A percentile compares a stretch with the other conserved stretches of the same genome.
phyloP scores from a whole-genome alignment of 345 rosid genomes.

The Dipteronia dyeriana region DNA sequence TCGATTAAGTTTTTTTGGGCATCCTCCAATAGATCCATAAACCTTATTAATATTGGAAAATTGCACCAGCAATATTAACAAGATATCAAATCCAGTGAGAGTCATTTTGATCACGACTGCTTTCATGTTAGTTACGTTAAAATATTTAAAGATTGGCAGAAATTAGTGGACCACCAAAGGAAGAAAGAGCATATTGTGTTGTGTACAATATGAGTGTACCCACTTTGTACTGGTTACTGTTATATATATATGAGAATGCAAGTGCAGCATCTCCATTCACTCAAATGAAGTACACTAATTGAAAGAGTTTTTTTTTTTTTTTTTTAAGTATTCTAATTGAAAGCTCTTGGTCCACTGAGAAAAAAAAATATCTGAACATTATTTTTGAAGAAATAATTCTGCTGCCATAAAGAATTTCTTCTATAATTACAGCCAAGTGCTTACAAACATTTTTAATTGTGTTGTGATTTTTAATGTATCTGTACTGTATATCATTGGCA shows the following conservation, averaged over 20 bases:
- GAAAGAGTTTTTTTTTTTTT: too few relatives aligned
- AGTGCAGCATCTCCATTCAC: too few relatives aligned
- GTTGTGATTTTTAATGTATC: not conserved
- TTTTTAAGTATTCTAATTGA: not conserved
- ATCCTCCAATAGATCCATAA: too few relatives aligned
- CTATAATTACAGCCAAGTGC: not conserved
- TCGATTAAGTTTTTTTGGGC: too few relatives aligned
- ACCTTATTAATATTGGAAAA: too few relatives aligned
- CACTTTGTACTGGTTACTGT: not conserved
- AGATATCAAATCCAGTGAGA: not conserved
- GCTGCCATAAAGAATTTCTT: not conserved
- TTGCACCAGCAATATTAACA: too few relatives aligned
- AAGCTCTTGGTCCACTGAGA: not conserved
- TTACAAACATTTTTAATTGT: not conserved
- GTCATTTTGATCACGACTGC: not conserved
- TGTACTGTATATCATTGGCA: not conserved
- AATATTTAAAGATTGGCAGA: not conserved
- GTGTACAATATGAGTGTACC: slow-evolving; percentile 9
- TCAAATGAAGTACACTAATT: too few relatives aligned
- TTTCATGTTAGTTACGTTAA: not conserved
- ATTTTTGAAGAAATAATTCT: too few relatives aligned
- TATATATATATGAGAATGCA: not conserved
- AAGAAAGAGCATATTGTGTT: not conserved
- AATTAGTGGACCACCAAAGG: not conserved
- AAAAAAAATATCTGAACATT: not conserved